These are phyloP conservation scores for Berberis vulgaris DNA, from an alignment of 164 flowering plant species.

Conservation along the genomic window DNA sequence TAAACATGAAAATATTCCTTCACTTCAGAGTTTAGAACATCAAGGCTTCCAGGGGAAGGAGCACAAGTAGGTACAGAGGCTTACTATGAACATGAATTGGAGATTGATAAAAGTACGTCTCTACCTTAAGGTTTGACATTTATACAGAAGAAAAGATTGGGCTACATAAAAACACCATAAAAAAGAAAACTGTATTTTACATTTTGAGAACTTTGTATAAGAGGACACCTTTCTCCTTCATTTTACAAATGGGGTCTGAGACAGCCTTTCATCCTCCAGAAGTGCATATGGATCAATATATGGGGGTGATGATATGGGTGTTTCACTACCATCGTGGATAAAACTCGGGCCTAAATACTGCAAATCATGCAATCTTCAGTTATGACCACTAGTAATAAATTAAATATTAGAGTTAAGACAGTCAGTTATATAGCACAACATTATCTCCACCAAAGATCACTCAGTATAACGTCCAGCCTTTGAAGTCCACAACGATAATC, in stretches of 20 bases:
- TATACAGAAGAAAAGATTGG: no score
- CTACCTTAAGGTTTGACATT: no score
- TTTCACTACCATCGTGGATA: conserved; percentile 55
- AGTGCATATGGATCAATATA: conserved; percentile 77
- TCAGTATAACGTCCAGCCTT: no score
- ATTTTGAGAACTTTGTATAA: background rate
- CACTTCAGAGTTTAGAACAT: no score
- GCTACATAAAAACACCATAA: background rate
- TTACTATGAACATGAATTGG: no score
- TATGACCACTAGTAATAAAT: background rate
- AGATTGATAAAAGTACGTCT: no score
- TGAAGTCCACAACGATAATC: no score
- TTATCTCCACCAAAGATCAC: no score
- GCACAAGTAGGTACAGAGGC: no score
- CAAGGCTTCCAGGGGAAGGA: no score
- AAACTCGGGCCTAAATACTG: conserved; percentile 80
- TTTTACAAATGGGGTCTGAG: conserved; percentile 40
- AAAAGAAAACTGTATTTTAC: background rate
- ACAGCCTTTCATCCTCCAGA: conserved; percentile 72
- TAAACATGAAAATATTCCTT: no score
- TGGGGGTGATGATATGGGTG: conserved; percentile 35
- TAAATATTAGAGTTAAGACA: background rate
- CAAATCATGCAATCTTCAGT: conserved; percentile 10
- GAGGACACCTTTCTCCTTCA: conserved; percentile 17
- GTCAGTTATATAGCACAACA: background rate